A percentile compares a stretch with the other conserved stretches of the same genome.
Evolutionary conservation across 495 filamentous ascomycete species (phyloP).

Genomic region (Trichoderma reesei): DNA sequence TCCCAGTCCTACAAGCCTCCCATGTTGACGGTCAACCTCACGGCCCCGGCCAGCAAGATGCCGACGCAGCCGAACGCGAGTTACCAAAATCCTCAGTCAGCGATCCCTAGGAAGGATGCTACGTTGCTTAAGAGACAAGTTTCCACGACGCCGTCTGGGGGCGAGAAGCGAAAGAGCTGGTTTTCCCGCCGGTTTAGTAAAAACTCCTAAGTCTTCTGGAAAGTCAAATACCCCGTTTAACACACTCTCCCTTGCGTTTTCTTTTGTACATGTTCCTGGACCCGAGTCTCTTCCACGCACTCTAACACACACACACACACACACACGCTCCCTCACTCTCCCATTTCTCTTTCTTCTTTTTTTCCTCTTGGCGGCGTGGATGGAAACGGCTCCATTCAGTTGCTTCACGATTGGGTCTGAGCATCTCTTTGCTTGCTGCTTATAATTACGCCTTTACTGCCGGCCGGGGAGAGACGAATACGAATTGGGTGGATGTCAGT

Average conservation of each 20-base stretch:
- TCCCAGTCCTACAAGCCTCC: slow-evolving; percentile 26
- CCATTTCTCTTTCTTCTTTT: slow-evolving; percentile 25
- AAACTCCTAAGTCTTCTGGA: slow-evolving; percentile 25
- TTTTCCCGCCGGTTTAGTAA: slow-evolving; percentile 76
- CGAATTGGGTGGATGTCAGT: neutral
- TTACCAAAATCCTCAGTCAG: slow-evolving; percentile 4
- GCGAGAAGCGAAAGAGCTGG: slow-evolving; percentile 81
- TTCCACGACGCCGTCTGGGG: slow-evolving; percentile 13
- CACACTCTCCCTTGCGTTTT: slow-evolving; percentile 8
- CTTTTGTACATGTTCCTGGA: slow-evolving; percentile 14
- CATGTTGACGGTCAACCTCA: slow-evolving; percentile 21
- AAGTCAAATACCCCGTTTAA: slow-evolving; percentile 11
- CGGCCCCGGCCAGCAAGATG: slow-evolving; percentile 10
- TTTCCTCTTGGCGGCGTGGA: slow-evolving; percentile 16
- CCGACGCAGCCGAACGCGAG: slow-evolving; percentile 10
- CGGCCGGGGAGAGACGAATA: neutral
- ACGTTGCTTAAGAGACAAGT: slow-evolving; percentile 2
- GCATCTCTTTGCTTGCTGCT: neutral
- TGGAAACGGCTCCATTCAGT: neutral
- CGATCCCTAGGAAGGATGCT: neutral
- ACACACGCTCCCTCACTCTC: too few species aligned
- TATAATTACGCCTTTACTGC: neutral
- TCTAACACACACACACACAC: too few species aligned
- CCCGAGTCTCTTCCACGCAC: too few species aligned
- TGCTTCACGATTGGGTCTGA: neutral